Percentiles rank a stretch among this genome's conserved stretches.
Evolutionary conservation across 2,329 filamentous ascomycete genomes (phyloP).

Genomic region (Botryotinia calthae): DNA sequence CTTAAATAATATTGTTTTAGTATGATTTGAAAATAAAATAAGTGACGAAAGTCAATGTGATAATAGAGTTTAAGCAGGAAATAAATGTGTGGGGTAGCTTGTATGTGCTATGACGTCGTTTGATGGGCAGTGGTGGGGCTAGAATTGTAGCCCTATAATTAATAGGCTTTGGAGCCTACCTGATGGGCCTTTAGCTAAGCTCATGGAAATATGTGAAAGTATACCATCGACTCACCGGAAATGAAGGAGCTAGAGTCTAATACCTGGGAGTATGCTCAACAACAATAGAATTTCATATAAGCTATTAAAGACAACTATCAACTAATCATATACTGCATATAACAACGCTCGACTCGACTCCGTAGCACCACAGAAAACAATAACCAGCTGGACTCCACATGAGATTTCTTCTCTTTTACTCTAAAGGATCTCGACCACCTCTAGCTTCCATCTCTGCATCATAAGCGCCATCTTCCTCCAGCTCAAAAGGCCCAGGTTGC

Average conservation of each 20-base stretch:
- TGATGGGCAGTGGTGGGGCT: background rate
- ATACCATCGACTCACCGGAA: background rate
- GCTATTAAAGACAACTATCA: background rate
- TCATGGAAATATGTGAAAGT: background rate
- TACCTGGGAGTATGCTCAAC: background rate
- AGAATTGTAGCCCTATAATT: background rate
- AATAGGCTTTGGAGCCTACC: background rate
- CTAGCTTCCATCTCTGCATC: slow-evolving; percentile 17
- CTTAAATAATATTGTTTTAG: background rate
- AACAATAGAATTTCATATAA: too few relatives aligned
- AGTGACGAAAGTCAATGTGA: background rate
- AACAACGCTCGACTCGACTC: background rate
- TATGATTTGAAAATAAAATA: background rate
- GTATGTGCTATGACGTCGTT: slow-evolving; percentile 16
- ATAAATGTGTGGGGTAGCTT: slow-evolving; percentile 17
- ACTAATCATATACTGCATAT: background rate
- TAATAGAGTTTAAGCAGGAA: slow-evolving; percentile 13
- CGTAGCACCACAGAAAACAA: background rate
- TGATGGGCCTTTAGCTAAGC: background rate
- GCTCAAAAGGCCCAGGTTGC: slow-evolving; percentile 17
- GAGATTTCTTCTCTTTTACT: background rate
- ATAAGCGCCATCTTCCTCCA: slow-evolving; percentile 19
- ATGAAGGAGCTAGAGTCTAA: background rate
- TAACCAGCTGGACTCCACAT: background rate
- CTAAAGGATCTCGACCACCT: slow-evolving; percentile 19